Percentiles rank a stretch among this genome's conserved stretches.
These are phyloP conservation scores for Dillenia turbinata DNA, from an alignment of 164 flowering plant genomes.

Conservation along the genomic window DNA sequence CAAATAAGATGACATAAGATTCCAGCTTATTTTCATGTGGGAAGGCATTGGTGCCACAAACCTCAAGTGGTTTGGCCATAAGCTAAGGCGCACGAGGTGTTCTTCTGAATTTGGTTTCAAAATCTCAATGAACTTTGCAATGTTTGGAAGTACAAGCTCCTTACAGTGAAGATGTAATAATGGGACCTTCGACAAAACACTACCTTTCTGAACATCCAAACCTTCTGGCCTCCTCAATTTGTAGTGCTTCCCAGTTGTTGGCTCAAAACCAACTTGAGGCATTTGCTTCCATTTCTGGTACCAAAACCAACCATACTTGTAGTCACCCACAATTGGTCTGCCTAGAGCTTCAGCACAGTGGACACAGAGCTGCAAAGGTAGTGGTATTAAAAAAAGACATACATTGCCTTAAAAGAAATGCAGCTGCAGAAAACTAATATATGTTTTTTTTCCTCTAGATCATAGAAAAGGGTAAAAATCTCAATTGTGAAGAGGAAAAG, in stretches of 20 bases:
- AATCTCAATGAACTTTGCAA: conserved; percentile 49
- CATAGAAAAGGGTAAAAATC: no score
- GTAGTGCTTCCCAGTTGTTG: conserved; percentile 66
- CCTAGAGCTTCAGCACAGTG: conserved; percentile 96
- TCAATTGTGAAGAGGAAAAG: no score
- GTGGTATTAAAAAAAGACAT: no score
- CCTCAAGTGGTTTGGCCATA: conserved; percentile 57
- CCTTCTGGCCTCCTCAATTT: conserved; percentile 70
- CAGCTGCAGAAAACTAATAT: no score
- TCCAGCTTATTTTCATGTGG: conserved; percentile 97
- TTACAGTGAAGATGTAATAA: conserved; percentile 81
- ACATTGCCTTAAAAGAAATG: no score
- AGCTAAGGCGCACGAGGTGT: conserved; percentile 5
- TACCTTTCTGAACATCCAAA: conserved; percentile 85
- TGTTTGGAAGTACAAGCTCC: conserved; percentile 80
- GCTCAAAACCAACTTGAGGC: conserved; percentile 70
- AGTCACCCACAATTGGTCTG: conserved; percentile 88
- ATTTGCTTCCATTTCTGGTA: conserved; percentile 81
- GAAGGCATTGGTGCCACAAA: conserved; percentile 88
- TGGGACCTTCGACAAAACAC: conserved; percentile 87
- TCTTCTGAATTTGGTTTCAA: conserved; percentile 14
- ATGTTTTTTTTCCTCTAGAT: no score
- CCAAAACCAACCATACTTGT: conserved; percentile 84
- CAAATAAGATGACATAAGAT: conserved; percentile 88
- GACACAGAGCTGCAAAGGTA: conserved; percentile 63